Evolutionary conservation across 2,329 filamentous ascomycete genomes (phyloP).

Genomic region (Mycosphaerella sp.): DNA sequence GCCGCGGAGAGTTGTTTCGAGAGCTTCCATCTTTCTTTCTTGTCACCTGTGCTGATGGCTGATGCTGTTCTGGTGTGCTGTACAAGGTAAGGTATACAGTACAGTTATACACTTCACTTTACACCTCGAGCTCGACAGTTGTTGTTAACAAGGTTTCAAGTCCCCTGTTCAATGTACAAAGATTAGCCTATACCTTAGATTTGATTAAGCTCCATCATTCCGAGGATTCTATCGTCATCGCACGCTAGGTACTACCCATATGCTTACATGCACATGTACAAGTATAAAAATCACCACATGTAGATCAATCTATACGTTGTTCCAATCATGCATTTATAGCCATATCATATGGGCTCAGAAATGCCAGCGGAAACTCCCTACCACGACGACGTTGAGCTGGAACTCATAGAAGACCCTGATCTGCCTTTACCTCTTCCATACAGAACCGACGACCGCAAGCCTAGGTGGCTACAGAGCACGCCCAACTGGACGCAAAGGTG

Average conservation of each 20-base stretch:
- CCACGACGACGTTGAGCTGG: constrained; percentile 17
- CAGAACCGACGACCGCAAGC: neutral
- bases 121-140: no score
- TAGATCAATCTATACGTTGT: no score
- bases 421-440: constrained; percentile 10
- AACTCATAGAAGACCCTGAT: constrained; percentile 17
- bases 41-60: neutral
- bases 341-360: neutral
- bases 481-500: constrained; percentile 14
- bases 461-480: constrained; percentile 14
- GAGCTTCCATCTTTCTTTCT: constrained; percentile 38
- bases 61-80: neutral
- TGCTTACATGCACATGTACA: no score
- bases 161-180: no score
- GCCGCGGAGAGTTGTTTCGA: constrained; percentile 41
- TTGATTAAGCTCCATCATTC: no score
- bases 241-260: no score
- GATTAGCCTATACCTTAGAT: no score
- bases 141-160: no score
- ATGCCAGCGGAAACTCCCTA: constrained; percentile 9
- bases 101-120: no score
- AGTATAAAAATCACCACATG: no score
- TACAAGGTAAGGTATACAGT: no score
- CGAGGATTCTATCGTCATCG: no score
- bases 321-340: neutral